Evolutionary conservation across 2,329 filamentous ascomycete species (phyloP), one percentile per base, ranked within the genome.

Genomic region (Ceratocystis harringtonii): DNA sequence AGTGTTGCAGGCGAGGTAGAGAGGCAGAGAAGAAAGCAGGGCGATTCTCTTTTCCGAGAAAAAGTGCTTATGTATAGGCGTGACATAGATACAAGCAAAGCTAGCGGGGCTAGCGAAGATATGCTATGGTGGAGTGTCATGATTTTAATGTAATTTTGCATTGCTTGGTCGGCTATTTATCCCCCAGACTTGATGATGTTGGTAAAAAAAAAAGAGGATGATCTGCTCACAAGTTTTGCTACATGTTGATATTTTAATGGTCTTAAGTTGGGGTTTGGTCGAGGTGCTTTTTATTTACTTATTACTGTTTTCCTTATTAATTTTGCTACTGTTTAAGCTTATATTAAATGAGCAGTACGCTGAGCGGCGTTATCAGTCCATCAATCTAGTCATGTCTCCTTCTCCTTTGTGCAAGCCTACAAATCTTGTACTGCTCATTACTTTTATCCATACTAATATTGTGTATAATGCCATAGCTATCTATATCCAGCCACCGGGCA

Each of bases 401-500:
- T 15, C 48, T 28, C 8, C 8, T 52, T 25, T 15, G 12, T 41
- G 36, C 12, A 41, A 41, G 36, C 12, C 36, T 41, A 41, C 36
- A 15, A 41, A 41, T 41, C 36, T 41, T 41, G 36, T 41, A 15
- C 36, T 41, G 36, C 36, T 41, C 3, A 3, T 41, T 41, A 41
- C 36, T 41, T 15, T 12, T 52, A n/a, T 52, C 48, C 7, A 22
- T 25, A 8, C 48, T 52, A 22, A 19, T 7, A 12, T n/a, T 25
- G 7, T 19, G 48, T 25, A 25, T 50, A 50, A 25, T 36, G 15
- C 28, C 55, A 10, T 19, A 1, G 28, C 45, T 41, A 10, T 17
- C 32, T 62, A 68, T n/a, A 67, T 30, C 58, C 65, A 68, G 5
- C 67, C 67, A 22, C 67, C 65, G 12, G 67, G 48, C 19, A 62